Evolutionary conservation across 192 early-diverging fungal species (phyloP).

Genomic region (Haplosporangium gracile): DNA sequence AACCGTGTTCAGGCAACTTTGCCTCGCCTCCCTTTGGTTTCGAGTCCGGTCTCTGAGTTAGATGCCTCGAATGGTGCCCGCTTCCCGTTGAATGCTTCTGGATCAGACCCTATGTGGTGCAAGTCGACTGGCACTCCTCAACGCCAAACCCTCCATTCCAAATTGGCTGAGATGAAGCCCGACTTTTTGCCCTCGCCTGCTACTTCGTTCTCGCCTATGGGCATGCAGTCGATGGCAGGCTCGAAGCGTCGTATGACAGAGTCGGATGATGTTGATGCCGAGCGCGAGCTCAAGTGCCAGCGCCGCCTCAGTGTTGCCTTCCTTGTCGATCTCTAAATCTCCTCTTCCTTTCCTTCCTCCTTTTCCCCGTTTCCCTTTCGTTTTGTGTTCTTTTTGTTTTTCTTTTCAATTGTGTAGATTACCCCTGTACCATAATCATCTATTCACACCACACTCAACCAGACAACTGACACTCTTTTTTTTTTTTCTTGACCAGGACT

Average conservation of each 20-base stretch:
- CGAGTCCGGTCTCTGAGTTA: constrained; percentile 71
- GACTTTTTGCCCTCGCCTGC: constrained; percentile 39
- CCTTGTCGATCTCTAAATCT: constrained; percentile 36
- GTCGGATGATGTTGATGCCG: constrained; percentile 5
- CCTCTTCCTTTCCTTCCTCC: constrained; percentile 29
- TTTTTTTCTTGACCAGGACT: too few relatives aligned
- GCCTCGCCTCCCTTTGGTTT: not conserved
- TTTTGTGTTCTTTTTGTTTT: not conserved
- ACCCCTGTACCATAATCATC: not conserved
- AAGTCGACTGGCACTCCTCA: constrained; percentile 78
- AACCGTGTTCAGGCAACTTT: constrained; percentile 28
- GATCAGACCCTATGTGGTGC: constrained; percentile 77
- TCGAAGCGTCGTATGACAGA: constrained; percentile 41
- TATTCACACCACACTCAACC: not conserved
- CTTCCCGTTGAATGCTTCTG: constrained; percentile 78
- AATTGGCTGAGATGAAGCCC: constrained; percentile 1
- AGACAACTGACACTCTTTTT: not conserved
- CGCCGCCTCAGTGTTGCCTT: constrained; percentile 11
- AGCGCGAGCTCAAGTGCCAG: not conserved
- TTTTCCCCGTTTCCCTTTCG: not conserved
- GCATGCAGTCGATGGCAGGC: constrained; percentile 14
- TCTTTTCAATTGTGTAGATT: not conserved
- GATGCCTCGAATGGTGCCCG: constrained; percentile 71
- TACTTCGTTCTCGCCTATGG: constrained; percentile 31
- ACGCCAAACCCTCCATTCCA: constrained; percentile 38